A percentile compares a stretch with the other conserved stretches of the same genome.
Evolutionary conservation across 306 rosid genomes (phyloP).

Genomic region (Malus domestica): DNA sequence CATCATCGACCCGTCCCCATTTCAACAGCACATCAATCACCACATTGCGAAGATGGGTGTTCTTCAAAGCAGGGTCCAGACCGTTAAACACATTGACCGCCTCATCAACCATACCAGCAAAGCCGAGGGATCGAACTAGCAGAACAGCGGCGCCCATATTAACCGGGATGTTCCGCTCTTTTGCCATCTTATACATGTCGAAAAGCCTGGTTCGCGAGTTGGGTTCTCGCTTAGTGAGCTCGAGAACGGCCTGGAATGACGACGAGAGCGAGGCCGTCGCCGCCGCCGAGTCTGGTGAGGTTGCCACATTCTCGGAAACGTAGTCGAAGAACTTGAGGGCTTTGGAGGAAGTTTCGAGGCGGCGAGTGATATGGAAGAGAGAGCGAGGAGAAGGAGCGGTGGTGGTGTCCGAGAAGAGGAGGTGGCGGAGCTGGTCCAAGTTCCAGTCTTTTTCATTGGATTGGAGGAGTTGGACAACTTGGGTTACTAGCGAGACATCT

Average conservation of each 20-base stretch:
- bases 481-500: slow-evolving; percentile 21
- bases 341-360: slow-evolving; percentile 18
- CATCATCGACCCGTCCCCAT: slow-evolving; percentile 31
- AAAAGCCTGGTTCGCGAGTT: slow-evolving; percentile 23
- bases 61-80: slow-evolving; percentile 34
- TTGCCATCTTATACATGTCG: slow-evolving; percentile 31
- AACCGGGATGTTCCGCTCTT: slow-evolving; percentile 22
- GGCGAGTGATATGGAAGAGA: slow-evolving; percentile 38
- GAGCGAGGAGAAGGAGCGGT: slow-evolving; percentile 26
- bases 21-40: slow-evolving; percentile 24
- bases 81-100: slow-evolving; percentile 29
- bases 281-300: not conserved
- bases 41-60: slow-evolving; percentile 38
- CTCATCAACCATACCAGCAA: slow-evolving; percentile 43
- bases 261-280: slow-evolving; percentile 14
- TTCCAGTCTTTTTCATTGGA: slow-evolving; percentile 34
- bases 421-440: slow-evolving; percentile 31
- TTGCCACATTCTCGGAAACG: slow-evolving; percentile 5
- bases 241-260: slow-evolving; percentile 43
- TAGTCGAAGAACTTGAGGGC: slow-evolving; percentile 29
- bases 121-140: slow-evolving; percentile 31
- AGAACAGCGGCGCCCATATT: slow-evolving; percentile 21
- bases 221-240: slow-evolving; percentile 40
- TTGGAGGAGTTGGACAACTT: slow-evolving; percentile 41
- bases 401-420: slow-evolving; percentile 35